phyloP scores from a whole-genome alignment of 1,284 basidiomycete species.

The Ganoderma multipileum region DNA sequence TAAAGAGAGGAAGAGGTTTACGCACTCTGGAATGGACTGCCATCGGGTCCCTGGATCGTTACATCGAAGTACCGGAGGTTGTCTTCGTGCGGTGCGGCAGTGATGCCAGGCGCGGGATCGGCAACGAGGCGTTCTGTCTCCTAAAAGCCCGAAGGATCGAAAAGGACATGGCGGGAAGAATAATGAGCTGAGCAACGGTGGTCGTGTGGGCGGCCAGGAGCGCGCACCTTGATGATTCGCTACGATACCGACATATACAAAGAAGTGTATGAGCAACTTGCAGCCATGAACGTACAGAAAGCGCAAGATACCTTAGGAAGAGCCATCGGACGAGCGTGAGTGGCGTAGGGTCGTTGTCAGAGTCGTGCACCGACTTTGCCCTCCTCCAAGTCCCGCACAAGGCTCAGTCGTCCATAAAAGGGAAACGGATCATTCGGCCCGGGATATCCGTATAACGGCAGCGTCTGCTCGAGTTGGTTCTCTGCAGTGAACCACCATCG shows the following conservation, averaged over 20 bases:
- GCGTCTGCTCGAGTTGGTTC: not conserved
- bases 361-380: not conserved
- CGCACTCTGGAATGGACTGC: slow-evolving; percentile 94
- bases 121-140: slow-evolving; percentile 97
- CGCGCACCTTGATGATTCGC: slow-evolving; percentile 64
- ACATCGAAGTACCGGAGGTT: slow-evolving; percentile 99
- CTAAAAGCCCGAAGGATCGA: slow-evolving; percentile 48
- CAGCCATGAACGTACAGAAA: not conserved
- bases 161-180: not conserved
- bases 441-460: not conserved
- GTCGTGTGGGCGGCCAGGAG: slow-evolving; percentile 23
- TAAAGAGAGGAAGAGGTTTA: slow-evolving; percentile 24
- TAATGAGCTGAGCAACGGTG: slow-evolving; percentile 16
- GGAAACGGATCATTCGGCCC: slow-evolving; percentile 7
- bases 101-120: slow-evolving; percentile 96
- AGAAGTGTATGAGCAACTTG: not conserved
- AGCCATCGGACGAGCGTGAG: slow-evolving; percentile 20
- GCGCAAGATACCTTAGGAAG: slow-evolving; percentile 31
- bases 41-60: slow-evolving; percentile 92
- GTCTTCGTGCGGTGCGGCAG: slow-evolving; percentile 94
- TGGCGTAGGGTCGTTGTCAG: slow-evolving; percentile 17
- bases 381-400: not conserved
- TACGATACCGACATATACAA: slow-evolving; percentile 31
- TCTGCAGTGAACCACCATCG: not conserved
- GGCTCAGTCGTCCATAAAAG: slow-evolving; percentile 9